phyloP scores from a whole-genome alignment of 352 stramenopile species.

The Phytophthora ramorum region DNA sequence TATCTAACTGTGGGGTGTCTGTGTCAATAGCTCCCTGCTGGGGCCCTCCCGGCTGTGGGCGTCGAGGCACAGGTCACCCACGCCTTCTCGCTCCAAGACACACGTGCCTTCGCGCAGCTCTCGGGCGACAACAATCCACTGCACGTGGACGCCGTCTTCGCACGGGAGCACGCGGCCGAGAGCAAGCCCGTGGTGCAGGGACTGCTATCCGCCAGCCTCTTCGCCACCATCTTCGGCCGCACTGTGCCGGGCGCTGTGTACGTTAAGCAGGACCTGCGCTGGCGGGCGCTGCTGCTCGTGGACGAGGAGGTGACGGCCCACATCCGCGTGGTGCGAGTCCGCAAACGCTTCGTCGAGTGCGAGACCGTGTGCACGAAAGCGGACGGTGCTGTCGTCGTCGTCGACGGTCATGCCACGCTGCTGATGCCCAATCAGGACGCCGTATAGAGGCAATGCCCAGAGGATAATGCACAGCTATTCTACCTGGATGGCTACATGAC shows the following conservation, averaged over 20 bases:
- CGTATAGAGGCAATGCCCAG: background rate
- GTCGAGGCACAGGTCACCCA: constrained; percentile 67
- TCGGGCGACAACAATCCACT: constrained; percentile 83
- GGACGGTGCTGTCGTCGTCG: constrained; percentile 53
- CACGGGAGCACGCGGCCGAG: constrained; percentile 28
- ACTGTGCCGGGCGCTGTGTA: constrained; percentile 80
- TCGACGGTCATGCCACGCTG: constrained; percentile 75
- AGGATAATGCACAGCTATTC: background rate
- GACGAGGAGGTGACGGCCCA: constrained; percentile 61
- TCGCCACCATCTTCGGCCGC: constrained; percentile 83
- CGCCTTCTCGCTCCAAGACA: constrained; percentile 69
- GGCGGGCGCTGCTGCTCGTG: constrained; percentile 67
- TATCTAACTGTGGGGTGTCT: background rate
- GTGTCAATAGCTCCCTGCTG: constrained; percentile 48
- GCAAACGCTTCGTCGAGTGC: constrained; percentile 79
- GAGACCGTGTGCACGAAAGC: constrained; percentile 70
- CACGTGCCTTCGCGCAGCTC: constrained; percentile 62
- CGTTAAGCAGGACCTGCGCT: constrained; percentile 75
- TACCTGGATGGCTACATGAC: background rate
- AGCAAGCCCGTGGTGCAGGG: constrained; percentile 73
- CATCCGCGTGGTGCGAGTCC: constrained; percentile 67
- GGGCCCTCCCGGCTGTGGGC: constrained; percentile 55
- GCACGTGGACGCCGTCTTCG: constrained; percentile 65
- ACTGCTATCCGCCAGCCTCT: constrained; percentile 82
- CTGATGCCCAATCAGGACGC: constrained; percentile 45